phyloP scores from a whole-genome alignment of 805 yeast genomes.

The baker's yeast (Saccharomyces cerevisiae) region DNA sequence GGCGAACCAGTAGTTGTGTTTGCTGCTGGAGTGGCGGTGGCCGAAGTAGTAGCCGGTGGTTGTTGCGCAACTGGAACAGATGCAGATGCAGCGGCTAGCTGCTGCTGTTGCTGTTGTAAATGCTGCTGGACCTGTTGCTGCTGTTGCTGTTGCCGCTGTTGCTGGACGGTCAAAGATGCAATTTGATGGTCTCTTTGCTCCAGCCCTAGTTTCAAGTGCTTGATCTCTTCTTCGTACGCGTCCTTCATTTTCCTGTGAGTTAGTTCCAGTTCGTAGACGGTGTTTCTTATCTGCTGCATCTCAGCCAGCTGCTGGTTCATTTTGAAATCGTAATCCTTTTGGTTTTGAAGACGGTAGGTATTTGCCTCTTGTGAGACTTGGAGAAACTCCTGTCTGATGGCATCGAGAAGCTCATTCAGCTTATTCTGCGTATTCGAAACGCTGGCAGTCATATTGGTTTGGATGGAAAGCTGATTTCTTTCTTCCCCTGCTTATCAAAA shows the following conservation, averaged over 20 bases:
- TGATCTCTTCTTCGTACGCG: constrained; percentile 88
- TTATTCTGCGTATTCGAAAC: constrained; percentile 26
- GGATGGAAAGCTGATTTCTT: not conserved
- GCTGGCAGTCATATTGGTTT: constrained; percentile 13
- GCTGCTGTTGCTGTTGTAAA: constrained; percentile 10
- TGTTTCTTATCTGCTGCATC: constrained; percentile 87
- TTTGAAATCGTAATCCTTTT: constrained; percentile 85
- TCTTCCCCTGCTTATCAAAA: not conserved
- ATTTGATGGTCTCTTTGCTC: constrained; percentile 67
- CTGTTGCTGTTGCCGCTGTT: constrained; percentile 14
- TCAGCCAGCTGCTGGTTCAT: constrained; percentile 88
- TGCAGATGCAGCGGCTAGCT: constrained; percentile 2
- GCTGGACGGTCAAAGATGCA: constrained; percentile 25
- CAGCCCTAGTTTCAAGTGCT: constrained; percentile 74
- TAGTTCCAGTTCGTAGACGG: constrained; percentile 87
- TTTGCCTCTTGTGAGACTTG: constrained; percentile 78
- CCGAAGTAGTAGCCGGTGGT: constrained; percentile 8
- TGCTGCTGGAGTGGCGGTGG: constrained; percentile 6
- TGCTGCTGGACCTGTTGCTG: constrained; percentile 13
- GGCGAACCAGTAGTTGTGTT: constrained; percentile 1
- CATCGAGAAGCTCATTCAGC: constrained; percentile 78
- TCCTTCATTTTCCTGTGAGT: constrained; percentile 94
- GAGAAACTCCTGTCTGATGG: constrained; percentile 86
- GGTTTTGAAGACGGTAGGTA: constrained; percentile 67
- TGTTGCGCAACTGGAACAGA: constrained; percentile 1